These are phyloP conservation scores for Vinca minor DNA, from an alignment of 257 asterid species.

Conservation along the genomic window DNA sequence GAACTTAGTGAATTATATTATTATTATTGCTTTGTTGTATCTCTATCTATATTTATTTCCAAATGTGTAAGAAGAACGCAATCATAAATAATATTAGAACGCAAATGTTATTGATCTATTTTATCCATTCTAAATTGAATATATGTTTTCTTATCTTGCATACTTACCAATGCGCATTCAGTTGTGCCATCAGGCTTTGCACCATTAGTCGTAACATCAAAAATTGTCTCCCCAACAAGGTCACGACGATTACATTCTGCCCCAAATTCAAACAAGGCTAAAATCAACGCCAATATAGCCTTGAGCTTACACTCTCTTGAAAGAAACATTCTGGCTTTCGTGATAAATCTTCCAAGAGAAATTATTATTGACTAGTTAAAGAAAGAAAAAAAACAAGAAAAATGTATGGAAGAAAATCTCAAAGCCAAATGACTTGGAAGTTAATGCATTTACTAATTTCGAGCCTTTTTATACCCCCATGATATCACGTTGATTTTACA, in stretches of 20 bases:
- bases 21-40: too few species aligned
- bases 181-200: conserved; percentile 41
- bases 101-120: too few species aligned
- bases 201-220: conserved; percentile 49
- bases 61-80: too few species aligned
- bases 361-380: conserved; percentile 4
- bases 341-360: conserved; percentile 10
- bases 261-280: conserved; percentile 22
- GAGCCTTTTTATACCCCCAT: conserved; percentile 1
- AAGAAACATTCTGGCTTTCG: conserved; percentile 16
- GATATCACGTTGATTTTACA: not conserved
- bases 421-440: conserved; percentile 5
- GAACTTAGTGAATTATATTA: too few species aligned
- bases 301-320: conserved; percentile 10
- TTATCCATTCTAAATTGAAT: too few species aligned
- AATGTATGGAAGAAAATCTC: not conserved
- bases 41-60: too few species aligned
- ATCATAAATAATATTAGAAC: too few species aligned
- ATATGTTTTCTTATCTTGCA: too few species aligned
- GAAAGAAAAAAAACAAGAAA: not conserved
- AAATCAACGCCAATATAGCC: conserved; percentile 2
- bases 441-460: not conserved
- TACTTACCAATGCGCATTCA: conserved; percentile 34
- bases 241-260: conserved; percentile 23
- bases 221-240: conserved; percentile 35